These are phyloP conservation scores for Sarcocystis neurona DNA, from an alignment of 169 alveolate genomes.

Conservation along the genomic window DNA sequence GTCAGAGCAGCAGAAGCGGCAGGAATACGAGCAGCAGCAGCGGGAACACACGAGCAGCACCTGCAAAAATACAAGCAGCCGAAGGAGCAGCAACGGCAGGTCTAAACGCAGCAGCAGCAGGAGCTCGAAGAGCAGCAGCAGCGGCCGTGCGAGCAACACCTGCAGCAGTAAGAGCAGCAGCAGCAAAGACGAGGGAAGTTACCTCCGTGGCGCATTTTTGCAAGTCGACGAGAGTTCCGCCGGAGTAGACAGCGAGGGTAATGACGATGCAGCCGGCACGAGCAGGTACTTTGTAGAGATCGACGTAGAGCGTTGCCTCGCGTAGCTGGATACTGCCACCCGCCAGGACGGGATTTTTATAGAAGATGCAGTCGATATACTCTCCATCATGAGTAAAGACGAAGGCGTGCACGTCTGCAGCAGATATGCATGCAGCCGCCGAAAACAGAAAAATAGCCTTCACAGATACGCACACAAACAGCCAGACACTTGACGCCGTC, in stretches of 20 bases:
- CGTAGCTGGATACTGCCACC: conserved; percentile 52
- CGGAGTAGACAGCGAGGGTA: conserved; percentile 60
- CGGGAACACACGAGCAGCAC: no score
- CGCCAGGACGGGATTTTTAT: conserved; percentile 56
- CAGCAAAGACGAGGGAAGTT: neutral
- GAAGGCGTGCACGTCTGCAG: conserved; percentile 59
- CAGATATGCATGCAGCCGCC: neutral
- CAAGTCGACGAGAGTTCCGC: conserved; percentile 49
- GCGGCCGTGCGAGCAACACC: no score
- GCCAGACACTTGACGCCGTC: no score
- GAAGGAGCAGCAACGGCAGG: no score
- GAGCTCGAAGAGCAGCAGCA: no score
- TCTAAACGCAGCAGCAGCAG: no score
- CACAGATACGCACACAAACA: neutral
- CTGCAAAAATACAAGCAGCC: no score
- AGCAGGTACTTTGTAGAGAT: conserved; percentile 38
- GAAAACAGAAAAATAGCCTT: neutral
- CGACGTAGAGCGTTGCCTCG: conserved; percentile 47
- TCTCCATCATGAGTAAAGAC: conserved; percentile 52
- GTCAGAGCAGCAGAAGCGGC: no score
- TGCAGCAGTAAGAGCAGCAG: no score
- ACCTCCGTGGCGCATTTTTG: conserved; percentile 49
- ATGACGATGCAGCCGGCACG: conserved; percentile 58
- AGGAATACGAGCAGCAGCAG: no score
- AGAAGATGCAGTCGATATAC: conserved; percentile 57